Evolutionary conservation across 2,329 filamentous ascomycete species (phyloP), one percentile per base, ranked within the genome.

Genomic region (Ceratocystis variospora): DNA sequence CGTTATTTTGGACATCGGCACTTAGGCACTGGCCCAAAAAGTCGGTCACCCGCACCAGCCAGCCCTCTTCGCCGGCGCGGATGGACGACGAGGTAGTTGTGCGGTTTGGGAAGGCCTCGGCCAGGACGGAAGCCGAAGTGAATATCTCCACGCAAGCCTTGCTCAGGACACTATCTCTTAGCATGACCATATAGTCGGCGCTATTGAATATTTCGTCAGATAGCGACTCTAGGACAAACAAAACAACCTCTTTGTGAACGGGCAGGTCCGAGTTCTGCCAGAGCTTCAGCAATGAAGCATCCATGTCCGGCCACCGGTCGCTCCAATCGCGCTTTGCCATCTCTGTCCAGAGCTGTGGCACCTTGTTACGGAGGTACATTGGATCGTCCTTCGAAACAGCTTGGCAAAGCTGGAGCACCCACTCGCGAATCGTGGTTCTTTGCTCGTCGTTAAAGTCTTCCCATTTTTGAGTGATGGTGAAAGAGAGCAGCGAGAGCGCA

Each of bases 251-350:
- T 75, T 95, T 94, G 74, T 87, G 83, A 6, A 82, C 82, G 41
- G 81, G 76, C 31, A 82, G 82, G 69, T 84, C 81, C 19, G 80
- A 80, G 17, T 81, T 75, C 74, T 91, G 87, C 94, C 94, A 99
- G 22, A 97, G 80, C 71, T 85, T 83, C 57, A 92, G 83, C 66
- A 99, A 81, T 72, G 89, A 81, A 69, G 85, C 78, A 74, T 99
- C 95, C 93, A 99, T 96, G 73, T 95, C 86, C 79, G 88, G 86
- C 94, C 95, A 99, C 69, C 94, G 88, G 41, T 84, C 81, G n/a
- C 83, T 90, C 94, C 94, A 99, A 73, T 85, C 89, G 71, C 93
- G 84, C 78, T 97, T 97, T 50, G 92, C 91, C 64, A 96, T 81
- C 75, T 97, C 94, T 6, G 92, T 89, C 94, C 94, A 99, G 69